A percentile compares a stretch with the other conserved stretches of the same genome.
These are phyloP conservation scores for Tulasnella sp. DNA, from an alignment of 768 basidiomycete species.

Conservation along the genomic window DNA sequence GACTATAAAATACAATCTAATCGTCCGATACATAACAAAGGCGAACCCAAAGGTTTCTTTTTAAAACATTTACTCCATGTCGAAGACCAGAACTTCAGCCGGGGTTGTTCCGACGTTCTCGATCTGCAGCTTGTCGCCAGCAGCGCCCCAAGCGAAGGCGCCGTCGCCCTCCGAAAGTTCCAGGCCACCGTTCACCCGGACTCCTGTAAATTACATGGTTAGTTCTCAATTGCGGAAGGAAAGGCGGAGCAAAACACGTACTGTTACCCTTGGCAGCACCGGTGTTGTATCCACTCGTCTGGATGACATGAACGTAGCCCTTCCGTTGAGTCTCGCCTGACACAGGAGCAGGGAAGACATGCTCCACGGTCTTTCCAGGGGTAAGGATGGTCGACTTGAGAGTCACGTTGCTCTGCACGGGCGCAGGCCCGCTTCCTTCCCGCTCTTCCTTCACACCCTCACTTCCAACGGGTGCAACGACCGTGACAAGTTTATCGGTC, in stretches of 20 bases:
- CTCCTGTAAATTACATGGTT: not conserved
- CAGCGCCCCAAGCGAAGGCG: slow-evolving; percentile 10
- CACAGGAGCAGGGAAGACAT: slow-evolving; percentile 43
- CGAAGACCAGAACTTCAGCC: slow-evolving; percentile 26
- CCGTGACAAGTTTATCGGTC: slow-evolving; percentile 58
- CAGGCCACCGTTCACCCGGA: slow-evolving; percentile 24
- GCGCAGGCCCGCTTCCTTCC: slow-evolving; percentile 74
- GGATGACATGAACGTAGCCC: slow-evolving; percentile 81
- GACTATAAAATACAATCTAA: not conserved
- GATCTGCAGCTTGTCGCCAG: slow-evolving; percentile 21
- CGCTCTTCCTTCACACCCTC: slow-evolving; percentile 57
- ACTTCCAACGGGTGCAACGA: slow-evolving; percentile 70
- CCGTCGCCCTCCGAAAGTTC: slow-evolving; percentile 28
- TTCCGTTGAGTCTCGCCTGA: slow-evolving; percentile 42
- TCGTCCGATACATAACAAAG: not conserved
- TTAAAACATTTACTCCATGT: not conserved
- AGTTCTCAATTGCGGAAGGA: not conserved
- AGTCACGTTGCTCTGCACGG: slow-evolving; percentile 63
- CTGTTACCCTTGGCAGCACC: slow-evolving; percentile 47
- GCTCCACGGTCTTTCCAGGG: slow-evolving; percentile 49
- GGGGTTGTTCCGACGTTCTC: slow-evolving; percentile 21
- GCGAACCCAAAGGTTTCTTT: not conserved
- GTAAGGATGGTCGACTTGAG: slow-evolving; percentile 72
- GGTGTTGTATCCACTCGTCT: slow-evolving; percentile 76
- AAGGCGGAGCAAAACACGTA: not conserved